These are phyloP conservation scores for Aspergillus flavus DNA, from an alignment of 2,329 filamentous ascomycete genomes.

Conservation along the genomic window DNA sequence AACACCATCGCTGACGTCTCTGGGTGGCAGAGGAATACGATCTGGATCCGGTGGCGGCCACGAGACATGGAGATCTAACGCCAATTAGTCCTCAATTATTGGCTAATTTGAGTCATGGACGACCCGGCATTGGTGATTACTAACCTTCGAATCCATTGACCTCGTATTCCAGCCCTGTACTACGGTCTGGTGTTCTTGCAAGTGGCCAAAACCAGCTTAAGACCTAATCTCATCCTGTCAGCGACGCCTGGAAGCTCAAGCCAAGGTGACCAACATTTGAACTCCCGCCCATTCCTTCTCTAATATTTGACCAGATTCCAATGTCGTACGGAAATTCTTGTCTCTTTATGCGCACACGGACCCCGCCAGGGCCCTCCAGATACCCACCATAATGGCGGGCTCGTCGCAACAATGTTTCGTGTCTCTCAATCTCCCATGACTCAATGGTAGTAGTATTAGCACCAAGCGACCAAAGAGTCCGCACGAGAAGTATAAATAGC, in stretches of 20 bases:
- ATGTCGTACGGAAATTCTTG: slow-evolving; percentile 70
- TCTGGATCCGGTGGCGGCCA: slow-evolving; percentile 56
- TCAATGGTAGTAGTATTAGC: slow-evolving; percentile 67
- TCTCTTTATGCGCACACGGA: slow-evolving; percentile 54
- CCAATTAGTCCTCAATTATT: slow-evolving; percentile 2
- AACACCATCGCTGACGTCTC: slow-evolving; percentile 14
- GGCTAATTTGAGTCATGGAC: not conserved
- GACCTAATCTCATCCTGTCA: slow-evolving; percentile 31
- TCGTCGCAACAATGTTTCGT: slow-evolving; percentile 49
- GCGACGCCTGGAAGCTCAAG: not conserved
- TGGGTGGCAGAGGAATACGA: slow-evolving; percentile 45
- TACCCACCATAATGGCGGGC: slow-evolving; percentile 58
- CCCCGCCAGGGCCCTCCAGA: slow-evolving; percentile 60
- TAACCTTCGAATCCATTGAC: slow-evolving; percentile 63
- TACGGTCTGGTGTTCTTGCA: slow-evolving; percentile 50
- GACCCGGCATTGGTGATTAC: slow-evolving; percentile 21
- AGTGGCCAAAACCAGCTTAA: slow-evolving; percentile 66
- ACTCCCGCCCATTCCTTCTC: slow-evolving; percentile 60
- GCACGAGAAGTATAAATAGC: slow-evolving; percentile 56
- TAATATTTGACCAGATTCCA: slow-evolving; percentile 62
- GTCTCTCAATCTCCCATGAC: slow-evolving; percentile 60
- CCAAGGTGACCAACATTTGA: slow-evolving; percentile 42
- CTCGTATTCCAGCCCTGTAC: slow-evolving; percentile 54
- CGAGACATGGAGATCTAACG: slow-evolving; percentile 36
- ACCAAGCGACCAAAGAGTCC: slow-evolving; percentile 57